A percentile compares a stretch with the other conserved stretches of the same genome.
Conservation (phyloP, 345 rosid genomes). For the Populus simonii region DNA sequence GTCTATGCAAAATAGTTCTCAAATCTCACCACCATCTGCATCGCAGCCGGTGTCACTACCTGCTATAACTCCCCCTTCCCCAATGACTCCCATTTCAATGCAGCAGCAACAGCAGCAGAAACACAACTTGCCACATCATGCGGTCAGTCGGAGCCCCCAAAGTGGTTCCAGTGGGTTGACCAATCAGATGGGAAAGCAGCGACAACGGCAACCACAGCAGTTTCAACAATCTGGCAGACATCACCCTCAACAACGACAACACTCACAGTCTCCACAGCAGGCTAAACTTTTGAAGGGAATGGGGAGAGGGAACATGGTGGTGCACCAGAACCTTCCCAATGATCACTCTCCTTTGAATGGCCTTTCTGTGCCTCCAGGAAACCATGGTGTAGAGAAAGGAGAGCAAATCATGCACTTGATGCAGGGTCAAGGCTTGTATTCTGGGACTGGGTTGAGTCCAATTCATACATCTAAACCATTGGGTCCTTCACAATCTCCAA, state of each 20-base stretch:
- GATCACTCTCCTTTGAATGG: conserved; percentile 82
- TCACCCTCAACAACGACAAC: conserved; percentile 85
- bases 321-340: conserved; percentile 56
- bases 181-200: conserved; percentile 83
- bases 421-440: conserved; percentile 61
- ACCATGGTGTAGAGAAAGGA: conserved; percentile 69
- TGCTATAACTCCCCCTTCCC: conserved; percentile 51
- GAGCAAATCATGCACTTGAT: conserved; percentile 52
- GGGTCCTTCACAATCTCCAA: conserved; percentile 48
- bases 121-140: conserved; percentile 60
- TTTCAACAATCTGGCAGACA: conserved; percentile 78
- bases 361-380: conserved; percentile 47
- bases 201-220: conserved; percentile 68
- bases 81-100: conserved; percentile 51
- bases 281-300: conserved; percentile 68
- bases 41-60: conserved; percentile 54
- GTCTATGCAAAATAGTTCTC: conserved; percentile 65
- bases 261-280: conserved; percentile 61
- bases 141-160: conserved; percentile 54
- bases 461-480: conserved; percentile 61
- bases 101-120: conserved; percentile 53
- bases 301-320: conserved; percentile 73
- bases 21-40: conserved; percentile 57
- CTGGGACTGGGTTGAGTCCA: conserved; percentile 52
- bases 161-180: conserved; percentile 50